A percentile compares a stretch with the other conserved stretches of the same genome.
phyloP scores from a whole-genome alignment of 345 rosid genomes.

The Excoecaria agallocha region DNA sequence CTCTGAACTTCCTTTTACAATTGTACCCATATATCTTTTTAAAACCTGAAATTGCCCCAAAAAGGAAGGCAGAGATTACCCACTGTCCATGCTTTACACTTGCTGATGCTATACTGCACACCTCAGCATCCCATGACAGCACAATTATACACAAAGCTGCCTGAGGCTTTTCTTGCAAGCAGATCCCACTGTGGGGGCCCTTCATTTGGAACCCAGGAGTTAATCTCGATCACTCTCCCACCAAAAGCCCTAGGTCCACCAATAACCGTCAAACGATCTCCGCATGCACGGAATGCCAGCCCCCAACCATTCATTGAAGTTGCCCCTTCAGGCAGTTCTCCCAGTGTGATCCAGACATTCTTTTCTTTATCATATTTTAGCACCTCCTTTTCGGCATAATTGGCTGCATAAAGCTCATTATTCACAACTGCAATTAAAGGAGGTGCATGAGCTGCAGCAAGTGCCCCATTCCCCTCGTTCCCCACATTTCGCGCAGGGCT shows the following conservation, averaged over 20 bases:
- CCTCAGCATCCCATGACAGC: slow-evolving; percentile 35
- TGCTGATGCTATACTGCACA: slow-evolving; percentile 17
- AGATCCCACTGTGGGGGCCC: slow-evolving; percentile 25
- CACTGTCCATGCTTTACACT: slow-evolving; percentile 17
- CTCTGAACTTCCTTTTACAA: slow-evolving; percentile 17
- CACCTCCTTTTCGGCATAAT: slow-evolving; percentile 50
- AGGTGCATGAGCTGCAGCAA: slow-evolving; percentile 57
- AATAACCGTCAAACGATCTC: slow-evolving; percentile 56
- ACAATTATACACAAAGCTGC: slow-evolving; percentile 34
- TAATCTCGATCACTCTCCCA: slow-evolving; percentile 57
- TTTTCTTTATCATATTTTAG: slow-evolving; percentile 53
- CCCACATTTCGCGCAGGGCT: slow-evolving; percentile 40
- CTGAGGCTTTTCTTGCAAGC: slow-evolving; percentile 22
- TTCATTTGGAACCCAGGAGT: slow-evolving; percentile 53
- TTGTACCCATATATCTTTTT: slow-evolving; percentile 24
- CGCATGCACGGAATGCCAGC: slow-evolving; percentile 73
- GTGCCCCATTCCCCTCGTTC: slow-evolving; percentile 17
- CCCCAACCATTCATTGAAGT: slow-evolving; percentile 82
- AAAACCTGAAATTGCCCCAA: slow-evolving; percentile 29
- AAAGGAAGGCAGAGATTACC: slow-evolving; percentile 32
- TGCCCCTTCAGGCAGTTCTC: slow-evolving; percentile 54
- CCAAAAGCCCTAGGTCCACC: slow-evolving; percentile 55
- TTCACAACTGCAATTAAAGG: slow-evolving; percentile 75
- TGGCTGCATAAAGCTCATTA: slow-evolving; percentile 71
- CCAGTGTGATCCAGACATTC: slow-evolving; percentile 50